Conservation (phyloP, 2,329 filamentous ascomycete genomes). For the Podosphaera fusca region DNA sequence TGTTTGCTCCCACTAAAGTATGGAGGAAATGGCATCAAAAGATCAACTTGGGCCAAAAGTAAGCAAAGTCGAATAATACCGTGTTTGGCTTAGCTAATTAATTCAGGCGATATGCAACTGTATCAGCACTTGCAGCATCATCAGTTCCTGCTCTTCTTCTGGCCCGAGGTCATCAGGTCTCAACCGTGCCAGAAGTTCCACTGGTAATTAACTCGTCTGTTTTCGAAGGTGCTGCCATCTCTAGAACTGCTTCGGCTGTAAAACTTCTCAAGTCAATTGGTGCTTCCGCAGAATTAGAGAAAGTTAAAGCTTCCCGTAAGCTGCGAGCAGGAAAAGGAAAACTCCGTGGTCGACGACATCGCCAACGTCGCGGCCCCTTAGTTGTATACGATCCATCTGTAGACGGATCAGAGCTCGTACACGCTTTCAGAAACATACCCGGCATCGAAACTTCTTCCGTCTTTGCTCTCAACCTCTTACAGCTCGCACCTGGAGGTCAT, state of each 20-base stretch:
- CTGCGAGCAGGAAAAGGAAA: constrained; percentile 97
- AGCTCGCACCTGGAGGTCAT: constrained; percentile 96
- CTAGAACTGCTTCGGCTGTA: constrained; percentile 75
- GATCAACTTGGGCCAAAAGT: constrained; percentile 98
- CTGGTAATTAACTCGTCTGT: constrained; percentile 83
- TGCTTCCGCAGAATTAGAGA: constrained; percentile 73
- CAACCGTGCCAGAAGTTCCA: constrained; percentile 80
- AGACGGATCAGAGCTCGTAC: constrained; percentile 84
- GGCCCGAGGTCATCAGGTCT: constrained; percentile 91
- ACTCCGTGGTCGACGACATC: constrained; percentile 86
- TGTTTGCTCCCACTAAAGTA: constrained; percentile 99
- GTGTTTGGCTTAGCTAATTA: constrained; percentile 14
- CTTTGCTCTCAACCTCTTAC: constrained; percentile 89
- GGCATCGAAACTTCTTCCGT: constrained; percentile 94
- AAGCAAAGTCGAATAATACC: constrained; percentile 13
- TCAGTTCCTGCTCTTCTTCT: constrained; percentile 85
- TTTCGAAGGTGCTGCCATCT: constrained; percentile 56
- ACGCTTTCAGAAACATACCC: constrained; percentile 95
- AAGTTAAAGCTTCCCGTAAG: constrained; percentile 94
- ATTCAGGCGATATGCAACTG: constrained; percentile 76
- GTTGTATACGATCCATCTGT: constrained; percentile 92
- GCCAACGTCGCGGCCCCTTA: constrained; percentile 91
- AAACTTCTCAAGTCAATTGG: constrained; percentile 76
- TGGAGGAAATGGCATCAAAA: constrained; percentile 99
- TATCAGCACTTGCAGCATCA: constrained; percentile 90